A percentile compares a stretch with the other conserved stretches of the same genome.
Conservation (phyloP, 306 rosid genomes). For the Canavalia gladiata region DNA sequence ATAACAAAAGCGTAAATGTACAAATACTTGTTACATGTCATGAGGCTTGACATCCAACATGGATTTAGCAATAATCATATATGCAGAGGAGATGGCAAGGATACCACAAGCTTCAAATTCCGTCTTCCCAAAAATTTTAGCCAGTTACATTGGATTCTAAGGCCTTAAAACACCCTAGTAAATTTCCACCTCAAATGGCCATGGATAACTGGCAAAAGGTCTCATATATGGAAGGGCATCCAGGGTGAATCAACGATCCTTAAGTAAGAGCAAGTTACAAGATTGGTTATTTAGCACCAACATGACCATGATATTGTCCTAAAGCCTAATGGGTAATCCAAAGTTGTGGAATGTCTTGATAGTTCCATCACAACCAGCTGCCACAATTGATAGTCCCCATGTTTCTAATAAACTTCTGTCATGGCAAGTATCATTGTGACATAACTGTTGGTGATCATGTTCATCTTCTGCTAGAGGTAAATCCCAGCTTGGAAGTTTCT, state of each 20-base stretch:
- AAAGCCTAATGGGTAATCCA: slow-evolving; percentile 76
- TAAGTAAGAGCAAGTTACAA: neutral
- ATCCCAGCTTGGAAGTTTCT: slow-evolving; percentile 67
- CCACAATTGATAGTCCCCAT: slow-evolving; percentile 79
- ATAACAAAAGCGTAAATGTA: slow-evolving; percentile 25
- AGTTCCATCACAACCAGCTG: slow-evolving; percentile 70
- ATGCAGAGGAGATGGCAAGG: neutral
- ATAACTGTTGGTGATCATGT: slow-evolving; percentile 22
- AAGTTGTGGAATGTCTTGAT: slow-evolving; percentile 82
- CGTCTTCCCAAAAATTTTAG: neutral
- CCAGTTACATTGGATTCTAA: slow-evolving; percentile 1
- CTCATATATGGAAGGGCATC: neutral
- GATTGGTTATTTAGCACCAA: neutral
- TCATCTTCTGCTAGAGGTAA: slow-evolving; percentile 47
- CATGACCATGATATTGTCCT: slow-evolving; percentile 33
- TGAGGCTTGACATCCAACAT: slow-evolving; percentile 13
- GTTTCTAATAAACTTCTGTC: slow-evolving; percentile 51
- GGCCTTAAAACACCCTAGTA: neutral
- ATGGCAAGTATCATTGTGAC: slow-evolving; percentile 22
- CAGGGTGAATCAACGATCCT: neutral
- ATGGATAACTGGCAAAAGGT: neutral
- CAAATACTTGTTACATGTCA: slow-evolving; percentile 29
- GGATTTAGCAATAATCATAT: slow-evolving; percentile 10
- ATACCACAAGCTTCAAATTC: neutral
- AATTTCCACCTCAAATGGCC: slow-evolving; percentile 8